Base-by-base conservation (phyloP, 257 asterid species). In the Ilex aquifolium region DNA sequence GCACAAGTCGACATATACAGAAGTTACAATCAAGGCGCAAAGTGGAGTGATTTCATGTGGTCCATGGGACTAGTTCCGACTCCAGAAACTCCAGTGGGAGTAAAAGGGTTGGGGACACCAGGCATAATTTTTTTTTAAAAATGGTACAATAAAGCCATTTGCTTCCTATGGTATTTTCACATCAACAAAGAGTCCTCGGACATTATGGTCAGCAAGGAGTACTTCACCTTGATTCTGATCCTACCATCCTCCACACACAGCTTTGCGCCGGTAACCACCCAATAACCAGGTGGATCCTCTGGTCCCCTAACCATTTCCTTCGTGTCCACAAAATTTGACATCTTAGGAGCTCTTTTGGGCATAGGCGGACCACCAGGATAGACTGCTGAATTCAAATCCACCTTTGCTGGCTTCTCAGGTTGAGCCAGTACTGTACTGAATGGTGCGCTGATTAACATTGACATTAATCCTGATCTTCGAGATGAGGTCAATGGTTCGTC, bases 241-340 rank as follows among this genome's bases (percentile, higher is more conserved):
- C 78, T 87, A 52, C 96, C 85, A 39, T 65, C 69, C 73, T 92
- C 99, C 1, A 86, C 95, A 32, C 97, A 85, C 2, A 92, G 86
- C 67, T 87, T 92, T 7, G 88, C 99, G 0, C 99, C 99, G 0
- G 93, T 89, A 10, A 83, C 93, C 67, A 87, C 96, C 99, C 99
- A 92, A 56, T 89, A 85, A 31, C 99, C 99, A 1, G 99, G 99
- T 0, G 84, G 57, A 72, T 83, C 86, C 72, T 85, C 97, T 0
- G 97, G 96, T 2, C 99, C 97, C 74, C 97, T 71, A 59, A 85
- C 82, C 97, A 89, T 87, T 63, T 92, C 99, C 49, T 79, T 82
- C 0, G 87, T 85, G 40, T 92, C 96, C 3, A 88, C 99, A 69
- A 92, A 89, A 55, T 78, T 80, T 0, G 95, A 74, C 95, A 92